phyloP scores from a whole-genome alignment of 2,329 filamentous ascomycete species.

The Peltaster fructicola region DNA sequence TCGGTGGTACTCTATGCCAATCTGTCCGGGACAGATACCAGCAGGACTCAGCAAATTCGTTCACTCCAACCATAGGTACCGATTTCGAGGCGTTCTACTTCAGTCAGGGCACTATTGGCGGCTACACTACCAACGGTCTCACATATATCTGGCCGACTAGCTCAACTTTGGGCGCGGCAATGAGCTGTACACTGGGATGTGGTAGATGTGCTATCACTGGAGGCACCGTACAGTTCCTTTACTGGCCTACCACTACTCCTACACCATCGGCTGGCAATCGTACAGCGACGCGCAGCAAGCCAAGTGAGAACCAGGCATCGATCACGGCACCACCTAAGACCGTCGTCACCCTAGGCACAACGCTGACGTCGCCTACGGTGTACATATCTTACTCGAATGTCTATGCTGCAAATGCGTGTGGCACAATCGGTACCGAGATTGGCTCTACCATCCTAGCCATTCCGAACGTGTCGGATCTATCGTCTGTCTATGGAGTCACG shows the following conservation, averaged over 20 bases:
- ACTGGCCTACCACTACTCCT: slow-evolving; percentile 6
- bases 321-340: no score
- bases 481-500: slow-evolving; percentile 2
- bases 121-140: slow-evolving; percentile 1
- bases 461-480: slow-evolving; percentile 4
- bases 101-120: slow-evolving; percentile 2
- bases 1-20: slow-evolving; percentile 5
- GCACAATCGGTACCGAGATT: slow-evolving; percentile 4
- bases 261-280: slow-evolving; percentile 2
- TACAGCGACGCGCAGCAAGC: no score
- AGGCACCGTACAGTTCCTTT: slow-evolving; percentile 6
- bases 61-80: no score
- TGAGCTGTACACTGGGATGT: slow-evolving; percentile 7
- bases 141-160: slow-evolving; percentile 6
- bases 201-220: slow-evolving; percentile 8
- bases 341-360: slow-evolving; percentile 3
- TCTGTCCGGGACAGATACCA: slow-evolving; percentile 4
- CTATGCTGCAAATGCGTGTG: slow-evolving; percentile 7
- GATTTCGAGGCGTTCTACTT: slow-evolving; percentile 2
- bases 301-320: no score
- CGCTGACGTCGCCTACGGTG: slow-evolving; percentile 7
- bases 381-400: slow-evolving; percentile 7
- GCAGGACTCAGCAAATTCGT: slow-evolving; percentile 1
- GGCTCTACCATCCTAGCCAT: slow-evolving; percentile 6
- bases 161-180: slow-evolving; percentile 4